Percentiles rank a stretch among this genome's conserved stretches.
Conservation (phyloP, 257 asterid genomes). For the Phtheirospermum japonicum region DNA sequence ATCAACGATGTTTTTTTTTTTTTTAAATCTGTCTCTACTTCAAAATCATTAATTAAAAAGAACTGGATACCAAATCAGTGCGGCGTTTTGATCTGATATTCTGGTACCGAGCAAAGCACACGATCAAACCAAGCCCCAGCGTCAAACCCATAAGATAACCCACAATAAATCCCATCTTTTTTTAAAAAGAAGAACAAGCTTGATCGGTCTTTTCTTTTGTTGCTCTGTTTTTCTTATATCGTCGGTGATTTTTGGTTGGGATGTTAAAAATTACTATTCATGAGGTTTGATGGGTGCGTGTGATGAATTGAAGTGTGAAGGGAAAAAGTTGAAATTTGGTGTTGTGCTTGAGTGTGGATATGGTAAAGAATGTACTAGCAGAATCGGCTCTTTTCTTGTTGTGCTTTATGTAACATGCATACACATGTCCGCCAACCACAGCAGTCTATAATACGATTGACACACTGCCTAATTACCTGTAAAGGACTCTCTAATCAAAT, state of each 20-base stretch:
- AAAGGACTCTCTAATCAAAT: no score
- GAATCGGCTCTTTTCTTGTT: constrained; percentile 24
- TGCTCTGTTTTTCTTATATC: not conserved
- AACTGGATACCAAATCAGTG: constrained; percentile 50
- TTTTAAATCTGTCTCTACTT: not conserved
- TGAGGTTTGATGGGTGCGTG: not conserved
- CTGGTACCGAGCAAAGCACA: constrained; percentile 68
- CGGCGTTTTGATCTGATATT: constrained; percentile 70
- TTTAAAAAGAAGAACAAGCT: no score
- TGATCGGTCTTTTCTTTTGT: not conserved
- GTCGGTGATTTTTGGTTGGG: not conserved
- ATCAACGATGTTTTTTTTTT: not conserved
- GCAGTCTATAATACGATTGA: no score
- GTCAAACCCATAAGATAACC: constrained; percentile 65
- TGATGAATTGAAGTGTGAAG: no score
- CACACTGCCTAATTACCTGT: no score
- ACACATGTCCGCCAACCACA: no score
- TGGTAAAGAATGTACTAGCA: constrained; percentile 21
- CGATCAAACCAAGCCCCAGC: constrained; percentile 60
- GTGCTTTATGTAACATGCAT: no score
- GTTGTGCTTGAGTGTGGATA: constrained; percentile 19
- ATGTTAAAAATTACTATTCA: no score
- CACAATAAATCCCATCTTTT: constrained; percentile 60
- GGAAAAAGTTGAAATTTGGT: not conserved
- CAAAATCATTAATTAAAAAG: not conserved